Base-by-base conservation (phyloP, 306 rosid species). In the Dryas octopetala region DNA sequence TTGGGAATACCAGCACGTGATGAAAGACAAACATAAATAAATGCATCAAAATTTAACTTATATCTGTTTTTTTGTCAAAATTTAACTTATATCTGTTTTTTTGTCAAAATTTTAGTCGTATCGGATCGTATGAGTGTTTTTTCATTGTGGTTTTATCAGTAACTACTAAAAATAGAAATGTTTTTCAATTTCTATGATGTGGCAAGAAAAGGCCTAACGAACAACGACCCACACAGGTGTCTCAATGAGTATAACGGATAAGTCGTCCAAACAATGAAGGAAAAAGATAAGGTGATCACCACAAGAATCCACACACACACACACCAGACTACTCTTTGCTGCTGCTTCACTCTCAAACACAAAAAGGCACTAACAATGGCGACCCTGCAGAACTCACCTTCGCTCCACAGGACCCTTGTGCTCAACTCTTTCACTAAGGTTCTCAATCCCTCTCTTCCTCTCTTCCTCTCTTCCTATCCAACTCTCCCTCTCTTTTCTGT, bases 341-440 rank as follows among this genome's bases (percentile, higher is more conserved):
- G 46, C 75, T 59, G 77, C 61, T 60, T 74, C 83, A 46, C 49
- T 48, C 80, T 17, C 83, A 44, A 46, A 63, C 49, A 14, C 41
- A 47, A 17, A 3, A 46, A 57, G 43, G 44, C 70, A 12, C 55
- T 5, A 4, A 71, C 88, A 84, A 92, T 92, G 97, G 88, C 84
- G 47, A 79, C 90, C 44, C 84, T 92, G 60, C 97, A 88, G 81
- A 88, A 84, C 78, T 83, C 92, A 16, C 87, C 95, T 45, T 68
- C 95, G 41, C 77, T 86, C 59, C 90, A 93, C 65, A 80, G 73
- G 14, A 76, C 89, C 11, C 74, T 84, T 76, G 87, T 91, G 61
- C 91, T 77, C 83, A 85, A 82, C 66, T 79, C 92, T 78, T 85
- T 88, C 70, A 87, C 94, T 76, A 95, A 78, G 97, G 99, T 91